Conservation (phyloP, 2,329 filamentous ascomycete species). For the Ilyonectria robusta region DNA sequence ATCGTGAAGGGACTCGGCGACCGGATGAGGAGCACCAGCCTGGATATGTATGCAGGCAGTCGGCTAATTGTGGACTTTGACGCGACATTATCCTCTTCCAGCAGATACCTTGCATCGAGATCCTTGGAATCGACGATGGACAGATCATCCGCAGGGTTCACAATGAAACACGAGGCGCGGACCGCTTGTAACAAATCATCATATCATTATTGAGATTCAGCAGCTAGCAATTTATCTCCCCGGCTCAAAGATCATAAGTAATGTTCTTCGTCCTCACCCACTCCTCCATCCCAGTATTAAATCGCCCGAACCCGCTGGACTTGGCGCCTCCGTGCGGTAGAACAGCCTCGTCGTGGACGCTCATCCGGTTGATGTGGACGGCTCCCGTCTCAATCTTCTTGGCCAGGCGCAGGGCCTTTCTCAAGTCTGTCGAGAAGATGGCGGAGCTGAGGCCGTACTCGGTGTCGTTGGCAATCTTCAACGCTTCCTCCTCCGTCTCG, state of each 20-base stretch:
- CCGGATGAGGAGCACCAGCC: no score
- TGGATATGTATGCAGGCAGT: no score
- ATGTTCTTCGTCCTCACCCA: conserved; percentile 30
- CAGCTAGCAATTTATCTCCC: background rate
- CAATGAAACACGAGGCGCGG: no score
- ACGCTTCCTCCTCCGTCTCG: conserved; percentile 76
- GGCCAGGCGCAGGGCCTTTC: conserved; percentile 69
- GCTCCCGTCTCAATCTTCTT: conserved; percentile 74
- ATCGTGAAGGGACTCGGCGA: no score
- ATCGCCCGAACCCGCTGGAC: conserved; percentile 30
- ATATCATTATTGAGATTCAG: background rate
- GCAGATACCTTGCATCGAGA: background rate
- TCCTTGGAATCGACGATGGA: background rate
- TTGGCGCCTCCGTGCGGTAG: conserved; percentile 32
- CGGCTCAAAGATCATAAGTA: conserved; percentile 17
- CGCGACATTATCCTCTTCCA: no score
- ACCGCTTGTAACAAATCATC: background rate
- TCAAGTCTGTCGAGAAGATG: conserved; percentile 79
- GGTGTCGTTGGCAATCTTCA: conserved; percentile 82
- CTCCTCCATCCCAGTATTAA: conserved; percentile 26
- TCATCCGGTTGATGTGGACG: conserved; percentile 51
- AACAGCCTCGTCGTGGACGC: conserved; percentile 29
- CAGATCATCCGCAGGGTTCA: background rate
- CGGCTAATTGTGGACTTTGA: no score
- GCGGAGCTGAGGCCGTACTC: conserved; percentile 81